Base-by-base conservation (phyloP, 1,139 yeast species). In the Suhomyces coccinellae region DNA sequence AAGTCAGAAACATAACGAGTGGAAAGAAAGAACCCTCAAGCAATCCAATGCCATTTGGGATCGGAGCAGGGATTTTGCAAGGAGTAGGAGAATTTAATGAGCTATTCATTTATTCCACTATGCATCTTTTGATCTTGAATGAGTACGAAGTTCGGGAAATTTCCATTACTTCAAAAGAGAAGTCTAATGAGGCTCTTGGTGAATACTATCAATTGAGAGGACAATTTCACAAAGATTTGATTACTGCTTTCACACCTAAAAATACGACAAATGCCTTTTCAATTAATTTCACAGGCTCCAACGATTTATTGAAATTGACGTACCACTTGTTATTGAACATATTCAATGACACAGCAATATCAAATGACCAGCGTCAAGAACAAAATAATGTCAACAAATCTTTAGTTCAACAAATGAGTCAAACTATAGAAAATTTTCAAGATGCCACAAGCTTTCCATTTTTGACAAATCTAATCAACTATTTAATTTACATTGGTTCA, bases 121-220 rank as follows among this genome's bases (percentile, higher is more conserved):
- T 66, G 7, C 68, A 65, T 46, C 53, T 66, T 15, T 45, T 63
- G 33, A 51, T 63, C 1, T 49, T 67, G 27, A 53, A 55, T 30
- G 64, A 61, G 45, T 66, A 51, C 45, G 70, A 67, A 47, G 34
- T 54, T 1, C 40, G 43, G 9, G 50, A 47, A 32, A 30, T 49
- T 15, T 50, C 54, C 14, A 46, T 44, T 14, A 31, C 7, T 12
- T 33, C 50, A 3, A 39, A 12, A 16, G 22, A 38, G 17, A 30
- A 37, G 29, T 38, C 50, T 16, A 46, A 43, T 28, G 45, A 42
- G 15, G 28, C 34, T 14, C 44, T 53, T 15, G 44, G 46, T 27
- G 48, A 49, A 8, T 45, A 45, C 26, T 55, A 54, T 37, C 49
- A 45, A 15, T 50, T 60, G 22, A 51, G 59, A 26, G 52, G 56